Percentiles rank a stretch among this genome's conserved stretches.
Conservation (phyloP, 2,329 filamentous ascomycete genomes). For the Pseudocercospora musae region DNA sequence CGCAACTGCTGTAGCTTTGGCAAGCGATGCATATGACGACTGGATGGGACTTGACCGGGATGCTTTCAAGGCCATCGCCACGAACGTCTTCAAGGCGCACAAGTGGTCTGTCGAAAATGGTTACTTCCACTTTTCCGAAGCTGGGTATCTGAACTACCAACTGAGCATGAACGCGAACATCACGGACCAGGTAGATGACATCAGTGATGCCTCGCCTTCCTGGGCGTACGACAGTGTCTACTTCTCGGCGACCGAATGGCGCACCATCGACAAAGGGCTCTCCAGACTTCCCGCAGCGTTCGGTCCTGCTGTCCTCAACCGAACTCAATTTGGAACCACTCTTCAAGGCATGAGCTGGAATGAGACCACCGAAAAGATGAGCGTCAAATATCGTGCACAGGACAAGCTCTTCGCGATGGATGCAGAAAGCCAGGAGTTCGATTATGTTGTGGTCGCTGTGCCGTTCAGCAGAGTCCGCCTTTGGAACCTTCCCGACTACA, state of each 20-base stretch:
- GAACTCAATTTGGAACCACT: conserved; percentile 55
- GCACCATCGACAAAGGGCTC: conserved; percentile 62
- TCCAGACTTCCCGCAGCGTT: conserved; percentile 61
- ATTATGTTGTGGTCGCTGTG: conserved; percentile 64
- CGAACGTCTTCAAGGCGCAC: conserved; percentile 52
- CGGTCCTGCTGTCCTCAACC: conserved; percentile 57
- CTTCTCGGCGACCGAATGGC: conserved; percentile 58
- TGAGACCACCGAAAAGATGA: conserved; percentile 51
- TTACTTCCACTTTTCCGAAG: conserved; percentile 64
- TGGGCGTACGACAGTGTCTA: conserved; percentile 57
- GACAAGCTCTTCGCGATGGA: conserved; percentile 43
- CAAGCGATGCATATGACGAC: conserved; percentile 40
- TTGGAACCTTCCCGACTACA: conserved; percentile 57
- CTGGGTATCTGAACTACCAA: conserved; percentile 59
- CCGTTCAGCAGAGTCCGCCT: conserved; percentile 64
- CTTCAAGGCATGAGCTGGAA: conserved; percentile 58
- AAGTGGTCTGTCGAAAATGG: conserved; percentile 53
- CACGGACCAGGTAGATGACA: conserved; percentile 52
- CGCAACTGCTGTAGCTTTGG: conserved; percentile 38
- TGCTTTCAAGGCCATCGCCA: conserved; percentile 35
- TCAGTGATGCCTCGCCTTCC: conserved; percentile 48
- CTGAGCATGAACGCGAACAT: conserved; percentile 54
- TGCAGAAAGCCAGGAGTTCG: conserved; percentile 53
- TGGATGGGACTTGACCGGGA: conserved; percentile 35
- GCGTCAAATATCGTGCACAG: conserved; percentile 55